Percentiles rank a stretch among this genome's conserved stretches.
Evolutionary conservation across 768 basidiomycete species (phyloP).

Genomic region (Lentinula sp.): DNA sequence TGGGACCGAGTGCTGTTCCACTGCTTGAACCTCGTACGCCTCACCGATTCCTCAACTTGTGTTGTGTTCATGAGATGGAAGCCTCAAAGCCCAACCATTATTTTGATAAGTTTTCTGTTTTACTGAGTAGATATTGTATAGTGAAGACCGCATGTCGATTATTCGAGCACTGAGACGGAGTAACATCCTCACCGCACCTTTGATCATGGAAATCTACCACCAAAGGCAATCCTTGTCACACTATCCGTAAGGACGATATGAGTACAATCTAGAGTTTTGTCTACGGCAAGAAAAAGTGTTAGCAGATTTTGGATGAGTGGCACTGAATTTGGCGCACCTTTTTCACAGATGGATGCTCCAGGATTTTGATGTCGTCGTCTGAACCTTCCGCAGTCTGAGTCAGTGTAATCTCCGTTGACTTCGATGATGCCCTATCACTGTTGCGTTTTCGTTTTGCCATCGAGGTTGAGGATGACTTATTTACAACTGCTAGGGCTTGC

Average conservation of each 20-base stretch:
- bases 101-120: neutral
- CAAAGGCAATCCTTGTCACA: no score
- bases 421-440: slow-evolving; percentile 17
- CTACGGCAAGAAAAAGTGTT: neutral
- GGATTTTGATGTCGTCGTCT: slow-evolving; percentile 5
- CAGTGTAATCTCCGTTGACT: slow-evolving; percentile 5
- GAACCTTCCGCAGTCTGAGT: neutral
- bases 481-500: neutral
- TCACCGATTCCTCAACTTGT: neutral
- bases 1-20: neutral
- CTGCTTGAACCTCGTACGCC: neutral
- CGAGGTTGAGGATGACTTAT: slow-evolving; percentile 6
- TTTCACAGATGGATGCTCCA: slow-evolving; percentile 1
- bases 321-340: neutral
- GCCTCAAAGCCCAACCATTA: neutral
- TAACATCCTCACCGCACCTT: no score
- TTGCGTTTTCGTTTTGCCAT: slow-evolving; percentile 9
- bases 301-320: neutral
- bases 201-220: no score
- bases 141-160: neutral
- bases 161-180: neutral
- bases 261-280: neutral
- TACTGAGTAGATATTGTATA: neutral
- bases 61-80: slow-evolving; percentile 4
- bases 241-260: no score